A percentile compares a stretch with the other conserved stretches of the same genome.
These are phyloP conservation scores for Phaeoacremonium minimum DNA, from an alignment of 2,329 filamentous ascomycete genomes.

Conservation along the genomic window DNA sequence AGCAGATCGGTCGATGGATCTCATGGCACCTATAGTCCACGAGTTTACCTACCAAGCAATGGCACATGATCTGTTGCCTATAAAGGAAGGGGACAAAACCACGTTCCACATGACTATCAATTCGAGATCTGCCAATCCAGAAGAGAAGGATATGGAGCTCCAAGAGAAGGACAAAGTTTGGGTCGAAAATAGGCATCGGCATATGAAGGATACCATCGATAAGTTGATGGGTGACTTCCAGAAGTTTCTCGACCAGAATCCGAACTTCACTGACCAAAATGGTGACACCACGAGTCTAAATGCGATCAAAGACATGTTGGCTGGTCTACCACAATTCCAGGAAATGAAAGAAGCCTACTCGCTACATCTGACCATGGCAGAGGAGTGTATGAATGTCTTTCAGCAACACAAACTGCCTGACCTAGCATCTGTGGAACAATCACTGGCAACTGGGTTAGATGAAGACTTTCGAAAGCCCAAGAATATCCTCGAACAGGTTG, in stretches of 20 bases:
- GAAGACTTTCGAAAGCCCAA: constrained; percentile 91
- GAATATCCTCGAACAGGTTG: constrained; percentile 79
- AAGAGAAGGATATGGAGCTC: constrained; percentile 89
- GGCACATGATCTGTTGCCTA: constrained; percentile 87
- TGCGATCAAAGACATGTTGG: constrained; percentile 95
- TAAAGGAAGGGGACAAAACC: constrained; percentile 84
- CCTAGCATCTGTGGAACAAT: constrained; percentile 84
- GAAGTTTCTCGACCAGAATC: constrained; percentile 85
- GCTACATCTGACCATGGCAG: constrained; percentile 91
- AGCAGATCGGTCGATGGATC: constrained; percentile 88
- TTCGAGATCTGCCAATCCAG: constrained; percentile 62
- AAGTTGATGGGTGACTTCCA: constrained; percentile 91
- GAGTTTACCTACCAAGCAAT: constrained; percentile 99
- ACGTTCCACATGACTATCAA: constrained; percentile 80
- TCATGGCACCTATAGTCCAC: constrained; percentile 82
- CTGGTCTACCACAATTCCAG: constrained; percentile 88
- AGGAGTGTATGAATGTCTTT: constrained; percentile 95
- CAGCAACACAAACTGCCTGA: constrained; percentile 81
- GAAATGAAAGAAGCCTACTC: constrained; percentile 95
- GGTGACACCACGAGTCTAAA: constrained; percentile 73
- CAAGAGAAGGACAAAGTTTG: constrained; percentile 89
- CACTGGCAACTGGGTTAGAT: constrained; percentile 84
- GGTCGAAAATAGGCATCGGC: constrained; percentile 88
- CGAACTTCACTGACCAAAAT: constrained; percentile 78
- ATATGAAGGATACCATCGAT: constrained; percentile 98